Percentiles rank a stretch among this genome's conserved stretches.
These are phyloP conservation scores for Pelomyxa schiedti DNA, from an alignment of 78 protist species.

Conservation along the genomic window DNA sequence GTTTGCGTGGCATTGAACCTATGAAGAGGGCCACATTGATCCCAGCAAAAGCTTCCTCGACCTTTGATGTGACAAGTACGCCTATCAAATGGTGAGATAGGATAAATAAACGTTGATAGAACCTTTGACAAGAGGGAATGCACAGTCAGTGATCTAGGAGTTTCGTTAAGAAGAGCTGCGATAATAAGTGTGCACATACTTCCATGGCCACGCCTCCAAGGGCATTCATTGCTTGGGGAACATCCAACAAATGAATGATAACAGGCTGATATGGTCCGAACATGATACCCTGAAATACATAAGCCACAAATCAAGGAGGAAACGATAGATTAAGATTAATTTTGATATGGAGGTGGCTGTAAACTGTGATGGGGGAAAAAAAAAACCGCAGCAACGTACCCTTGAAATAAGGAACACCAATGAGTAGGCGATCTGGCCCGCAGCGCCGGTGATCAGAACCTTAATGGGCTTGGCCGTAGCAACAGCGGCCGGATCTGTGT, in stretches of 20 bases:
- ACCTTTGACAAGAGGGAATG: conserved; percentile 11
- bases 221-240: conserved; percentile 36
- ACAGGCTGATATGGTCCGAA: conserved; percentile 65
- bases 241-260: conserved; percentile 76
- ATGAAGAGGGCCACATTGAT: conserved; percentile 54
- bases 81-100: background rate
- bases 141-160: conserved; percentile 38
- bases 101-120: background rate
- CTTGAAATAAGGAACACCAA: conserved; percentile 52
- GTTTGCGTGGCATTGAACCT: conserved; percentile 91
- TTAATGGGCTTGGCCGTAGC: conserved; percentile 1
- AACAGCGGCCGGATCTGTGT: background rate
- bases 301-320: too few species aligned
- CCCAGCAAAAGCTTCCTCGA: conserved; percentile 34
- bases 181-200: too few species aligned
- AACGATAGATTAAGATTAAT: too few species aligned
- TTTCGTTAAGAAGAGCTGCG: too few species aligned
- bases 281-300: too few species aligned
- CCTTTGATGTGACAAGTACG: conserved; percentile 42
- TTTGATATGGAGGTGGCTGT: too few species aligned
- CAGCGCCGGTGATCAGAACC: conserved; percentile 86
- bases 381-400: too few species aligned
- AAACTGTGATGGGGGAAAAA: too few species aligned
- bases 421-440: conserved; percentile 83
- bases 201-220: conserved; percentile 43